These are phyloP conservation scores for Hypsizygus marmoreus DNA, from an alignment of 768 basidiomycete genomes.

Conservation along the genomic window DNA sequence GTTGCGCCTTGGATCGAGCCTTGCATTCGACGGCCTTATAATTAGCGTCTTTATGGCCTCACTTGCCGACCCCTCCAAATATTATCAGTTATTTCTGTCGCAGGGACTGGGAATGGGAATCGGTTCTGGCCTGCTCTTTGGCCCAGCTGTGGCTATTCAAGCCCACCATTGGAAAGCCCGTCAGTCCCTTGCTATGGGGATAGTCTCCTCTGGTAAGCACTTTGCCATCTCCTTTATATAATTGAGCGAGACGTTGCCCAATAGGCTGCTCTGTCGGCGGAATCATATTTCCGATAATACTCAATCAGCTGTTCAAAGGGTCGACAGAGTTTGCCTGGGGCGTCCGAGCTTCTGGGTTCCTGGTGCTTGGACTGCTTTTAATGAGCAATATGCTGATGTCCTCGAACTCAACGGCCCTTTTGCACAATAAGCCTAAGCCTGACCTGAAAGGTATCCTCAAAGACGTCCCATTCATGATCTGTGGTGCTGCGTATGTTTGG, in stretches of 20 bases:
- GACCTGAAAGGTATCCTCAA: too few species aligned
- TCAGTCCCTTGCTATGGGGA: constrained; percentile 50
- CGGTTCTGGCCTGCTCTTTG: constrained; percentile 44
- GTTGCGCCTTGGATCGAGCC: too few species aligned
- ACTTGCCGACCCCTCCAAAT: constrained; percentile 28
- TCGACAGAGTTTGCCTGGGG: constrained; percentile 28
- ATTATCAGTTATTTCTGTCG: constrained; percentile 43
- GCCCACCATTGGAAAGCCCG: constrained; percentile 52
- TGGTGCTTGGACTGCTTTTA: constrained; percentile 28
- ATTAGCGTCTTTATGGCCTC: constrained; percentile 31
- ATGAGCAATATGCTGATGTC: constrained; percentile 28
- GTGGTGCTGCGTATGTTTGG: too few species aligned
- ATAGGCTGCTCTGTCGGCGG: constrained; percentile 29
- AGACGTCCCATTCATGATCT: too few species aligned
- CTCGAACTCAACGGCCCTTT: too few species aligned
- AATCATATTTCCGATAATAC: constrained; percentile 35
- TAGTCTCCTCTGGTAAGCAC: constrained; percentile 37
- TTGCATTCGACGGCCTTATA: constrained; percentile 9
- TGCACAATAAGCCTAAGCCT: too few species aligned
- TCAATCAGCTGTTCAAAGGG: constrained; percentile 31
- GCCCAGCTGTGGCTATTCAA: constrained; percentile 42
- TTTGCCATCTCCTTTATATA: too few species aligned
- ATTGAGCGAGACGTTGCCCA: neutral
- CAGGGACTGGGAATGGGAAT: constrained; percentile 47
- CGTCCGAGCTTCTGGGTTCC: constrained; percentile 25